Percentiles rank a stretch among this genome's conserved stretches.
Conservation (phyloP, 2,329 filamentous ascomycete genomes). For the Neofusicoccum kwambonambiense region DNA sequence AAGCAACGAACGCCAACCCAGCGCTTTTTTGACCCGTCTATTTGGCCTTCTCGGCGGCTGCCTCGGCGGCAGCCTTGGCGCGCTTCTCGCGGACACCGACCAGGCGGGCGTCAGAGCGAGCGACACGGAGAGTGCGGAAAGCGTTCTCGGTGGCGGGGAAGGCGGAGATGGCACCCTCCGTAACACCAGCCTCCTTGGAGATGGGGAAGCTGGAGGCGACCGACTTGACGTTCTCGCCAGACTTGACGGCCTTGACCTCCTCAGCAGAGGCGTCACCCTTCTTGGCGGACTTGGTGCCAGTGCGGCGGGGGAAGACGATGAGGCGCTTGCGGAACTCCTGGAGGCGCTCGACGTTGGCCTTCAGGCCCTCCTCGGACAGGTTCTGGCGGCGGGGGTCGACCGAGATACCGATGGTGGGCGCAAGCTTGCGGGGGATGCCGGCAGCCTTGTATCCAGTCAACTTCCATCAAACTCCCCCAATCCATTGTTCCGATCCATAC, state of each 20-base stretch:
- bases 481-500: constrained; percentile 52
- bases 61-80: constrained; percentile 81
- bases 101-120: constrained; percentile 79
- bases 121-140: constrained; percentile 80
- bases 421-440: constrained; percentile 90
- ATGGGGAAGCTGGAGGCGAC: constrained; percentile 69
- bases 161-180: constrained; percentile 75
- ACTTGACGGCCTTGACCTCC: constrained; percentile 69
- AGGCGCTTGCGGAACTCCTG: constrained; percentile 96
- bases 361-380: constrained; percentile 91
- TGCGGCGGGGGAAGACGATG: constrained; percentile 96
- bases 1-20: constrained; percentile 19
- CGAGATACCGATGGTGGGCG: constrained; percentile 92
- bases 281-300: constrained; percentile 76
- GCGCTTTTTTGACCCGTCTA: constrained; percentile 46
- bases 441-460: constrained; percentile 65
- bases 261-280: constrained; percentile 84
- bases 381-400: constrained; percentile 97
- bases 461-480: not conserved
- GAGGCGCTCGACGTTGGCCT: constrained; percentile 93
- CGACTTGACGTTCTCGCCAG: constrained; percentile 51
- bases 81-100: constrained; percentile 90
- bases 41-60: constrained; percentile 78
- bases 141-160: constrained; percentile 75
- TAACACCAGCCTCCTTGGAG: constrained; percentile 68